phyloP scores from a whole-genome alignment of 1,139 yeast genomes.

The Tardiomyces digboiensis region DNA sequence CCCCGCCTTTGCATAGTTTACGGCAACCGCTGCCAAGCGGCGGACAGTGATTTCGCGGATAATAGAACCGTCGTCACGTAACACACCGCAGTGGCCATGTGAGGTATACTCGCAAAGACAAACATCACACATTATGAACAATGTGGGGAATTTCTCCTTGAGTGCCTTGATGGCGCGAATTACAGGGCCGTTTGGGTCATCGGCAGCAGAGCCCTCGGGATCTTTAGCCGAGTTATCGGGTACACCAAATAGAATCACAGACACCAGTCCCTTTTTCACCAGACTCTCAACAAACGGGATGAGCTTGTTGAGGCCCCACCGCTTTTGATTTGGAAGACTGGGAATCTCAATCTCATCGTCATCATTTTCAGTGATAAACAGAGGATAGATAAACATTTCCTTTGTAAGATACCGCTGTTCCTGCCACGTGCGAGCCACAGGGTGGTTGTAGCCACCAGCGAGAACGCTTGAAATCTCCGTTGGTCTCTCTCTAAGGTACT shows the following conservation, averaged over 20 bases:
- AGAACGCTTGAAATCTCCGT: conserved; percentile 65
- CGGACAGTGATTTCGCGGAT: conserved; percentile 67
- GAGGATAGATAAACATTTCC: conserved; percentile 86
- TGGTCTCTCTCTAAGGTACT: background rate
- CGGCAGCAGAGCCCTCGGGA: conserved; percentile 79
- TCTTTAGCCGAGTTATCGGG: conserved; percentile 75
- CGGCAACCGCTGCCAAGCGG: conserved; percentile 91
- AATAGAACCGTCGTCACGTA: conserved; percentile 69
- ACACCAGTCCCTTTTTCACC: conserved; percentile 69
- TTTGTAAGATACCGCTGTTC: conserved; percentile 72
- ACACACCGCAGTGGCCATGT: conserved; percentile 95
- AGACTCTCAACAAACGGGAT: conserved; percentile 61
- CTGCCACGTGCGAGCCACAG: conserved; percentile 88
- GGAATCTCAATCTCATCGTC: conserved; percentile 71
- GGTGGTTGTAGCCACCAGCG: conserved; percentile 93
- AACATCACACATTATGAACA: conserved; percentile 88
- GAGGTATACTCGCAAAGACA: conserved; percentile 95
- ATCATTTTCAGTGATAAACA: conserved; percentile 72
- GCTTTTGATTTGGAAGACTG: conserved; percentile 78
- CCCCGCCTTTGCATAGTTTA: conserved; percentile 91
- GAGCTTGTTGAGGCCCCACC: conserved; percentile 77
- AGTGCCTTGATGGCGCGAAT: conserved; percentile 65
- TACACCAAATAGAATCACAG: conserved; percentile 91
- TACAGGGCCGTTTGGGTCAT: conserved; percentile 95
- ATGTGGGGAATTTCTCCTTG: conserved; percentile 51